Evolutionary conservation across 352 stramenopile genomes (phyloP).

Genomic region (Elongisporangium prolatum): DNA sequence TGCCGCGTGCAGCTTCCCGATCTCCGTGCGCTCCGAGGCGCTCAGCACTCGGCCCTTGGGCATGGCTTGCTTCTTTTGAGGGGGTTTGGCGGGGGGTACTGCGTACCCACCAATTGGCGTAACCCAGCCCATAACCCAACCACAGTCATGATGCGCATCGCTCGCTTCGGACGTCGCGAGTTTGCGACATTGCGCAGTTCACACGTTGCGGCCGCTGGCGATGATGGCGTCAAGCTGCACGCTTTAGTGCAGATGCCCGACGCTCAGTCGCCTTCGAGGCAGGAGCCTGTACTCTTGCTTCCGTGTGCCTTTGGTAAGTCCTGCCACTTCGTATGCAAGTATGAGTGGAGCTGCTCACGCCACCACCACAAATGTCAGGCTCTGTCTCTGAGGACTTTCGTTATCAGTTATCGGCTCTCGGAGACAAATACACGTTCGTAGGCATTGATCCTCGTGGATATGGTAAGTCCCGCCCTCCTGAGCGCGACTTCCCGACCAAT

Average conservation of each 20-base stretch:
- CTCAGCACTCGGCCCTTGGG: constrained; percentile 39
- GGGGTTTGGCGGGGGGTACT: not conserved
- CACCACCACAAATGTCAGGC: constrained; percentile 10
- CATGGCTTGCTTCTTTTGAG: constrained; percentile 15
- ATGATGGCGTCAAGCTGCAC: constrained; percentile 36
- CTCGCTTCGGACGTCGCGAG: not conserved
- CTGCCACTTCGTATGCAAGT: not conserved
- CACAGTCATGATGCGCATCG: not conserved
- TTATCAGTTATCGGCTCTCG: constrained; percentile 46
- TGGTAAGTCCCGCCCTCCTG: constrained; percentile 34
- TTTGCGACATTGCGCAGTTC: not conserved
- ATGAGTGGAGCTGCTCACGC: constrained; percentile 1
- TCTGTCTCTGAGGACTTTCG: constrained; percentile 58
- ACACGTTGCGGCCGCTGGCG: not conserved
- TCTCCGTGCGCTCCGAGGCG: constrained; percentile 35
- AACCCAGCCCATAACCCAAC: not conserved
- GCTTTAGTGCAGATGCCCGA: constrained; percentile 29
- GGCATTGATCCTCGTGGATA: constrained; percentile 65
- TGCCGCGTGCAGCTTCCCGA: constrained; percentile 27
- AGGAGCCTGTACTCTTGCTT: constrained; percentile 55
- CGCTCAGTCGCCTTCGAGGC: constrained; percentile 3
- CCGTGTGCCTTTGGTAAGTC: constrained; percentile 54
- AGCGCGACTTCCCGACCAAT: constrained; percentile 38
- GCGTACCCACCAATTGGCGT: not conserved
- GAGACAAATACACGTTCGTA: constrained; percentile 49